These are phyloP conservation scores for Fagopyrum tataricum DNA, from an alignment of 148 eudicot genomes.

Conservation along the genomic window DNA sequence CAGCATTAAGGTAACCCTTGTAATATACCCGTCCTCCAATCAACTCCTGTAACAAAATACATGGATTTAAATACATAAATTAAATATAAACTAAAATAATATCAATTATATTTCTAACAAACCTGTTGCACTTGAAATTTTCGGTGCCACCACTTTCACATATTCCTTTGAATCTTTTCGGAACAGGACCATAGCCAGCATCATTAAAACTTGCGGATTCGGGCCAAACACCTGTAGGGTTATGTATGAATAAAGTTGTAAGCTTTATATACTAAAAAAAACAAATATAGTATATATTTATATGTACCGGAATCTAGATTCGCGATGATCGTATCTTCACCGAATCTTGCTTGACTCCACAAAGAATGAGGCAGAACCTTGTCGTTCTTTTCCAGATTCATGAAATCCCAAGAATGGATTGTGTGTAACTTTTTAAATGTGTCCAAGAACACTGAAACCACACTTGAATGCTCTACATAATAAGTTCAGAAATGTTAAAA, in stretches of 20 bases:
- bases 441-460: constrained; percentile 52
- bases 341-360: constrained; percentile 44
- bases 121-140: constrained; percentile 51
- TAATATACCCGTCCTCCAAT: constrained; percentile 54
- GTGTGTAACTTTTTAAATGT: constrained; percentile 47
- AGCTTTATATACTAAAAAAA: no score
- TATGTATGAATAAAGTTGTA: neutral
- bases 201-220: constrained; percentile 64
- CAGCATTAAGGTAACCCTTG: constrained; percentile 23
- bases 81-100: no score
- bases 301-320: constrained; percentile 59
- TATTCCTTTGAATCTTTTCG: constrained; percentile 55
- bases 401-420: constrained; percentile 65
- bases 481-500: neutral
- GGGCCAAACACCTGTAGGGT: constrained; percentile 81
- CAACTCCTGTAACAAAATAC: constrained; percentile 29
- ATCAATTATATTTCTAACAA: neutral
- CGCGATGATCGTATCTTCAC: constrained; percentile 60
- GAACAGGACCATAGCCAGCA: constrained; percentile 44
- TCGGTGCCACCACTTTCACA: neutral
- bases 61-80: neutral
- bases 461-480: constrained; percentile 43
- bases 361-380: constrained; percentile 15
- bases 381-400: constrained; percentile 25
- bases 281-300: neutral